Conservation (phyloP, 2,329 filamentous ascomycete species). For the Coniochaeta ligniaria region DNA sequence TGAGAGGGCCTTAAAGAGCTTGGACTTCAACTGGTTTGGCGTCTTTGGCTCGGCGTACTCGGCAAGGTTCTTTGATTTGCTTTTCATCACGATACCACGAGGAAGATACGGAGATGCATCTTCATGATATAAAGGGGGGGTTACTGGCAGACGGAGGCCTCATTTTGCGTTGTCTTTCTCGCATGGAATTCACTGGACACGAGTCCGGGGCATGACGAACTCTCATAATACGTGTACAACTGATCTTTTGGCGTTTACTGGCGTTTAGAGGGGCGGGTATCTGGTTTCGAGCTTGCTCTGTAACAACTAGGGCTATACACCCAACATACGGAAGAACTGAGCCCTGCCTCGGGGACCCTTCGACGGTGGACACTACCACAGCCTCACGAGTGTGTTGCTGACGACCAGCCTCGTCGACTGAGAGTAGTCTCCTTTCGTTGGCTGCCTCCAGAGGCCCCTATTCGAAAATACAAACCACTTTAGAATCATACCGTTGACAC, state of each 20-base stretch:
- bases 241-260: background rate
- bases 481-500: background rate
- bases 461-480: background rate
- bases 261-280: background rate
- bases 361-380: background rate
- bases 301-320: background rate
- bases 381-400: background rate
- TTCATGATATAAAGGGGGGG: background rate
- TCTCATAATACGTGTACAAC: background rate
- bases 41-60: constrained; percentile 2
- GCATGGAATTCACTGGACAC: background rate
- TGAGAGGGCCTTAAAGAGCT: background rate
- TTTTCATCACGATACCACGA: background rate
- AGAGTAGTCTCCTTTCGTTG: background rate
- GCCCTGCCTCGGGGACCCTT: background rate
- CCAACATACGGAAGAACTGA: background rate
- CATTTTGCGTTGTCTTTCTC: background rate
- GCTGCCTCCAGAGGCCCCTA: background rate
- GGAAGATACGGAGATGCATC: background rate
- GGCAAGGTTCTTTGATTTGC: background rate
- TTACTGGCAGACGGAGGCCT: background rate
- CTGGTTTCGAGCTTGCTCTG: background rate
- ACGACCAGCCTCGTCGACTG: background rate
- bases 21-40: constrained; percentile 1
- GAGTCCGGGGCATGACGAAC: background rate